phyloP scores from a whole-genome alignment of 179 eudicot species.

The Carnegiea gigantea region DNA sequence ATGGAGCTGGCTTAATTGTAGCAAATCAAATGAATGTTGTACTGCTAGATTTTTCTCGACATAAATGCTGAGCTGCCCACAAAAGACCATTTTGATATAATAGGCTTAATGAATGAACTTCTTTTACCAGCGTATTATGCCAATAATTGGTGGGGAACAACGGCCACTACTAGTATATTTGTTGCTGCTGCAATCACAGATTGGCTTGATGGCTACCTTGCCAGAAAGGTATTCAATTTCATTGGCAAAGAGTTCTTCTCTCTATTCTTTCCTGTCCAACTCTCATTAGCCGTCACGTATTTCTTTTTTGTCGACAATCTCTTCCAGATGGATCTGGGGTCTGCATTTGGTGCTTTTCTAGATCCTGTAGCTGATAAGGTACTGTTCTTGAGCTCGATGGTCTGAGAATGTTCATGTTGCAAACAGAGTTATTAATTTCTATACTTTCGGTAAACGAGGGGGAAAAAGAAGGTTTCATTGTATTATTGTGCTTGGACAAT shows the following conservation, averaged over 20 bases:
- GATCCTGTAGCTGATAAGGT: conserved; percentile 99
- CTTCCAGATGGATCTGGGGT: conserved; percentile 76
- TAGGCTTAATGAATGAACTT: conserved; percentile 12
- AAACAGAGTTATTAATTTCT: neutral
- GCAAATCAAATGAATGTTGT: neutral
- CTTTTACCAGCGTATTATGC: conserved; percentile 66
- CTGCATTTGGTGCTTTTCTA: conserved; percentile 94
- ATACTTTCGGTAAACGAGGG: neutral
- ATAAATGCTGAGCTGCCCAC: conserved; percentile 4
- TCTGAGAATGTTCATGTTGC: neutral
- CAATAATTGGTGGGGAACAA: conserved; percentile 77
- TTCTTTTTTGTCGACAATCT: neutral
- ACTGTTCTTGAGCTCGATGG: neutral
- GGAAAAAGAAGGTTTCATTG: conserved; percentile 12
- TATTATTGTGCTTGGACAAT: conserved; percentile 30
- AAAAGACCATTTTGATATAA: neutral
- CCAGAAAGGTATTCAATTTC: conserved; percentile 59
- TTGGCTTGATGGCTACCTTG: conserved; percentile 99
- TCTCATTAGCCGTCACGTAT: neutral
- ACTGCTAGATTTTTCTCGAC: neutral
- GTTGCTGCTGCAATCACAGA: conserved; percentile 92
- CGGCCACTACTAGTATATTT: conserved; percentile 79
- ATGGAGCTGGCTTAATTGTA: neutral
- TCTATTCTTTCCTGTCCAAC: neutral
- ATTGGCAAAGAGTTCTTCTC: neutral